Conservation (phyloP, 805 yeast genomes). For the Pichia rugopelliculosa region DNA sequence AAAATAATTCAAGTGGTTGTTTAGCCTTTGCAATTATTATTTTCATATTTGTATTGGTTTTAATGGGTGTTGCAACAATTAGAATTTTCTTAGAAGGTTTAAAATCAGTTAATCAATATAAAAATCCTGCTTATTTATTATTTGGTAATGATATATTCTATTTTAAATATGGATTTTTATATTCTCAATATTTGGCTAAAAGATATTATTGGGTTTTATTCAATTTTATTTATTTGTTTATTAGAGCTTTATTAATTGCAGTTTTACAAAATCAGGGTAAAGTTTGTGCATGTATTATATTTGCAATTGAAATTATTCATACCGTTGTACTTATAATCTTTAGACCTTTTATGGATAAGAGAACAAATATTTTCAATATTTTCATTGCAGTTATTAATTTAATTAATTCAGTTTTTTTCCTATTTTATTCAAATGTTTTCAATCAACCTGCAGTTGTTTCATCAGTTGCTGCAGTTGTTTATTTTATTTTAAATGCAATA, state of each 20-base stretch:
- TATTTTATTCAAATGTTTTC: conserved; percentile 82
- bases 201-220: conserved; percentile 76
- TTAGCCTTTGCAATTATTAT: conserved; percentile 73
- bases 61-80: conserved; percentile 64
- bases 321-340: conserved; percentile 57
- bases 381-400: conserved; percentile 72
- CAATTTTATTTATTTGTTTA: conserved; percentile 54
- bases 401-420: conserved; percentile 76
- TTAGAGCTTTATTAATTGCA: conserved; percentile 80
- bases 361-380: conserved; percentile 91
- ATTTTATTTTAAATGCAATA: conserved; percentile 82
- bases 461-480: conserved; percentile 84
- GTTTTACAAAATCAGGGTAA: conserved; percentile 76
- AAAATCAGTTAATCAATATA: conserved; percentile 60
- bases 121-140: conserved; percentile 86
- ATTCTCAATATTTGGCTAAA: conserved; percentile 85
- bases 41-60: conserved; percentile 46
- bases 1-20: conserved; percentile 75
- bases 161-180: conserved; percentile 86
- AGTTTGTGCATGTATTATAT: conserved; percentile 70
- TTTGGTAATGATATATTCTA: conserved; percentile 77
- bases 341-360: conserved; percentile 89
- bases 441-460: conserved; percentile 82
- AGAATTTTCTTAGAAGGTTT: conserved; percentile 72
- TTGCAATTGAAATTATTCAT: conserved; percentile 67